Conservation (phyloP, 139 green algal genomes). For the Deuterostichococcus epilithicus region DNA sequence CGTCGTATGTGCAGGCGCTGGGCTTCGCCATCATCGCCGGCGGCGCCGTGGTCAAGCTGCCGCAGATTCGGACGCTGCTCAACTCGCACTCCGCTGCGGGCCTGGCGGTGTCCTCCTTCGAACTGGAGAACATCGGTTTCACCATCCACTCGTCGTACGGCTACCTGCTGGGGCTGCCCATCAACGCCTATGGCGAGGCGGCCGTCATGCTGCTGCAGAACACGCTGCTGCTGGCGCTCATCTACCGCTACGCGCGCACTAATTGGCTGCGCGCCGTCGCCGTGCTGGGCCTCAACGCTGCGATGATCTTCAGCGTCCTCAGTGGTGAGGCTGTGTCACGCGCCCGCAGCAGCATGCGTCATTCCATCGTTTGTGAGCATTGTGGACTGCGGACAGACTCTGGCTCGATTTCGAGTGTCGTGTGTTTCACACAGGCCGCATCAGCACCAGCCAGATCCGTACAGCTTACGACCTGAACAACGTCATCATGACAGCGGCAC, state of each 20-base stretch:
- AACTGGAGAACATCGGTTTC: conserved; percentile 71
- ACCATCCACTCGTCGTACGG: conserved; percentile 67
- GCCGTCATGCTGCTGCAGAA: conserved; percentile 57
- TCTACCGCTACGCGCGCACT: conserved; percentile 59
- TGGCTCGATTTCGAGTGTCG: not conserved
- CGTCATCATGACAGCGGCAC: conserved; percentile 56
- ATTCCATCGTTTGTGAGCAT: too few relatives aligned
- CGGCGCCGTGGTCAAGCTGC: conserved; percentile 71
- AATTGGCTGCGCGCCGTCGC: conserved; percentile 1
- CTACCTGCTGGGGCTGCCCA: conserved; percentile 56
- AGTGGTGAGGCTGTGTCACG: conserved; percentile 4
- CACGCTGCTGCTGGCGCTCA: conserved; percentile 57
- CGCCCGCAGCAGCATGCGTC: too few relatives aligned
- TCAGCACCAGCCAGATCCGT: conserved; percentile 26
- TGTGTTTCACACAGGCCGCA: conserved; percentile 24
- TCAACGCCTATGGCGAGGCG: conserved; percentile 78
- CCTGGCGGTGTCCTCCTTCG: conserved; percentile 58
- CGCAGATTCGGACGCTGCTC: conserved; percentile 61
- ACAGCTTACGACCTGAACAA: conserved; percentile 62
- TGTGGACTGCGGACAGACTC: not conserved
- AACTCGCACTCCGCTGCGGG: conserved; percentile 56
- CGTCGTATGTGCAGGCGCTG: conserved; percentile 57
- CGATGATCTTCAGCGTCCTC: conserved; percentile 7
- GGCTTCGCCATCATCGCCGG: conserved; percentile 65
- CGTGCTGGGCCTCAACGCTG: conserved; percentile 8